Percentiles rank a stretch among this genome's conserved stretches.
Conservation (phyloP, 331 rosid species). For the Quercus lobata region DNA sequence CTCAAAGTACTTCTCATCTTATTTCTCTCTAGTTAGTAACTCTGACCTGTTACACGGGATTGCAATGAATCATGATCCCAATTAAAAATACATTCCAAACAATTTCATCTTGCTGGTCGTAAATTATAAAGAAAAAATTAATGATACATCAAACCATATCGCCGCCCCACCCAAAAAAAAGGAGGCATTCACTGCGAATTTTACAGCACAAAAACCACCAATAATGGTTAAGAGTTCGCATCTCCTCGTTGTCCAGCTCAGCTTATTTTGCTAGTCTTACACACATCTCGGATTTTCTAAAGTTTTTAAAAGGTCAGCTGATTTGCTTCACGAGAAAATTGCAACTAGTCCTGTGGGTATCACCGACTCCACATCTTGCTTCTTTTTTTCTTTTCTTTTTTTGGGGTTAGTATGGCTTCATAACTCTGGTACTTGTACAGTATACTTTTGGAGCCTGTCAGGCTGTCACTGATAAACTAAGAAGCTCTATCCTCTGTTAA, state of each 20-base stretch:
- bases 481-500: neutral
- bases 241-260: neutral
- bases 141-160: neutral
- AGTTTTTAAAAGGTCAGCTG: neutral
- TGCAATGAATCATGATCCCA: too few species aligned
- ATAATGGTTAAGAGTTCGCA: neutral
- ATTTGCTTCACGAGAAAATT: neutral
- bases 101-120: too few species aligned
- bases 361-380: neutral
- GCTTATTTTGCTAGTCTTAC: neutral
- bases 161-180: neutral
- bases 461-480: neutral
- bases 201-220: neutral
- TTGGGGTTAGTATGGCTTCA: neutral
- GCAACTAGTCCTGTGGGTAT: neutral
- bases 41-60: too few species aligned
- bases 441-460: neutral
- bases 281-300: neutral
- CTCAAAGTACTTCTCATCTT: too few species aligned
- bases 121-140: too few species aligned
- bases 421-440: neutral
- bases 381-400: neutral
- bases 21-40: too few species aligned
- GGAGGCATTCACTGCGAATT: neutral
- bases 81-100: too few species aligned